Conservation (phyloP, 2,329 filamentous ascomycete species). For the Leptographium galeiforme region DNA sequence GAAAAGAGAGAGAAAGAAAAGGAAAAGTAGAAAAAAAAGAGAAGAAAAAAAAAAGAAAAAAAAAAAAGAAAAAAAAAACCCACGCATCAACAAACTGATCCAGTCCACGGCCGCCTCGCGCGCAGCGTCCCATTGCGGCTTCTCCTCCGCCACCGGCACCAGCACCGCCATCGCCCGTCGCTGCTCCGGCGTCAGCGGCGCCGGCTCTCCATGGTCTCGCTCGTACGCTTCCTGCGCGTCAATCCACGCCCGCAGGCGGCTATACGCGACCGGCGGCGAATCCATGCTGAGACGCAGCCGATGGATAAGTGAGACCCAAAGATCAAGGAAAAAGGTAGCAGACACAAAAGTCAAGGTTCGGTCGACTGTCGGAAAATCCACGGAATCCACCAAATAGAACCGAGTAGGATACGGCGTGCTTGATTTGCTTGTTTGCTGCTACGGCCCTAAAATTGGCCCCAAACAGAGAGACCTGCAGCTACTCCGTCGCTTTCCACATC, state of each 20-base stretch:
- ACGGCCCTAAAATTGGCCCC: no score
- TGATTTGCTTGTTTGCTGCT: no score
- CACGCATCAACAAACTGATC: conserved; percentile 25
- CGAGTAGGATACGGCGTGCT: no score
- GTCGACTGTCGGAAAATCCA: no score
- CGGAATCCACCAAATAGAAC: no score
- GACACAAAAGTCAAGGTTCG: not conserved
- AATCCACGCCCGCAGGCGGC: conserved; percentile 24
- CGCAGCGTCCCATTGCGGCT: not conserved
- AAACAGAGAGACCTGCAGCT: no score
- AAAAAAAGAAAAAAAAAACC: conserved; percentile 6
- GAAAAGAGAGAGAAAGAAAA: not conserved
- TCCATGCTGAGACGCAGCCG: not conserved
- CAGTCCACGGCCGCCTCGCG: conserved; percentile 19
- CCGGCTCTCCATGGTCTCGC: conserved; percentile 16
- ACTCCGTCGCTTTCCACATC: no score
- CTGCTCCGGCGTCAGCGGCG: conserved; percentile 25
- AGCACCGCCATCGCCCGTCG: conserved; percentile 27
- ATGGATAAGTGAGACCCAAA: not conserved
- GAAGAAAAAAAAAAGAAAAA: not conserved
- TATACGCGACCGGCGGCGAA: not conserved
- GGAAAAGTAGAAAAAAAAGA: not conserved
- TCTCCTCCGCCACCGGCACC: not conserved
- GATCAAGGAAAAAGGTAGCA: not conserved
- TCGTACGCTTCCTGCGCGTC: conserved; percentile 25